Evolutionary conservation across 2,329 filamentous ascomycete genomes (phyloP), one percentile per base, ranked within the genome.

Genomic region (Orbilia oligospora): DNA sequence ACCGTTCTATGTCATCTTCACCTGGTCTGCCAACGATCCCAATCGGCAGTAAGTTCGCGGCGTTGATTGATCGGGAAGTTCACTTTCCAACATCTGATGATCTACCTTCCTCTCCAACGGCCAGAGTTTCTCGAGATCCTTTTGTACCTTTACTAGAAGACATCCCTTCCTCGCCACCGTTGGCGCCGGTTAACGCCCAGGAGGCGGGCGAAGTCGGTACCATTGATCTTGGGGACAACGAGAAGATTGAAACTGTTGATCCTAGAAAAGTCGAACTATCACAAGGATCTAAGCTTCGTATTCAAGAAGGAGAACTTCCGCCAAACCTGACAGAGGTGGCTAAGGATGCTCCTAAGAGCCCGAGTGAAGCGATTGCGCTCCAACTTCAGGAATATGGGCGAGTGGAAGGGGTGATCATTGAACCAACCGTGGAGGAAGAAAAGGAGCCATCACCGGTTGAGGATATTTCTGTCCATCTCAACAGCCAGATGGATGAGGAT

Each of bases 41-140:
- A 6, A 44, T 55, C 3, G 27, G 20, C 9, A 46, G 46, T 5
- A 70, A 63, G 30, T 77, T 77, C 16, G 33, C 73, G 5, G 58
- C 67, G 14, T 49, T 77, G 16, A 68, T 71, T n/a, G 61, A 71
- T 27, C 73, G 68, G 8, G 61, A 14, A n/a, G 51, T 77, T 30
- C 58, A 71, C 16, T 77, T 77, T 44, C 73, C 73, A 8, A 68
- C 73, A 38, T 77, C 73, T n/a, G 73, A 77, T 27, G 73, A 77
- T 41, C 14, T 77, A 3, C 73, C 73, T 20, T 77, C 73, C 1
- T 77, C 73, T 16, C 73, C 73, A 5, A 77, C 73, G 5, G 24
- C 73, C 0, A 67, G 73, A n/a, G 38, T 77, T 20, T 46, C 33
- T 2, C 66, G 44, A 24, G 67, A 33, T 14, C 49, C 68, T n/a